Evolutionary conservation across 352 stramenopile species (phyloP).

Genomic region (Pythium folliculosum): DNA sequence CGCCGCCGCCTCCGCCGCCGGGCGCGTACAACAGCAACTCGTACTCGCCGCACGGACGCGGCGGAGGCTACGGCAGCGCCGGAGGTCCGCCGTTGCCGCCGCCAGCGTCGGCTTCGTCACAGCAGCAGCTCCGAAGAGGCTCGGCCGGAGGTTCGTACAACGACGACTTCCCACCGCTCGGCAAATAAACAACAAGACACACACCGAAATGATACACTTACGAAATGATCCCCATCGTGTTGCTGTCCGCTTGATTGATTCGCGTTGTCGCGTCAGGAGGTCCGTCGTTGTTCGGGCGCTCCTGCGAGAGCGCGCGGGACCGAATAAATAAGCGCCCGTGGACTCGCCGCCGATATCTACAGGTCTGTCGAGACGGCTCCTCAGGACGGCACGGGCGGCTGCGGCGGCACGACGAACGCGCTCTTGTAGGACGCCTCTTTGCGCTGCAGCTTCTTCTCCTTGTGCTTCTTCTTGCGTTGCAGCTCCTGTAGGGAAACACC

Average conservation of each 20-base stretch:
- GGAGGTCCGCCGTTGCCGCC: constrained; percentile 11
- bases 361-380: background rate
- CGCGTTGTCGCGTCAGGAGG: background rate
- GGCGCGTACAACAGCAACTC: constrained; percentile 11
- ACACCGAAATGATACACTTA: constrained; percentile 3
- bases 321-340: background rate
- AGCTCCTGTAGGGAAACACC: constrained; percentile 43
- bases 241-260: background rate
- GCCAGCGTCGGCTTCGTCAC: constrained; percentile 24
- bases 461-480: constrained; percentile 70
- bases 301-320: background rate
- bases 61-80: constrained; percentile 24
- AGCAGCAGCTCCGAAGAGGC: constrained; percentile 25
- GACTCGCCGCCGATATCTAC: background rate
- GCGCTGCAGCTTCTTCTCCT: constrained; percentile 70
- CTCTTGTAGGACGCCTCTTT: constrained; percentile 47
- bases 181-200: constrained; percentile 32
- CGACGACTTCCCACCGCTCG: constrained; percentile 72
- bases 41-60: constrained; percentile 25
- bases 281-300: no score
- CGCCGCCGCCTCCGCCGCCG: constrained; percentile 3
- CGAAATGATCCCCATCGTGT: background rate
- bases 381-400: constrained; percentile 5
- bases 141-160: constrained; percentile 46
- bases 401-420: constrained; percentile 20